Evolutionary conservation across 179 eudicot genomes (phyloP), one percentile per base, ranked within the genome.

Genomic region (Nepenthes alata): DNA sequence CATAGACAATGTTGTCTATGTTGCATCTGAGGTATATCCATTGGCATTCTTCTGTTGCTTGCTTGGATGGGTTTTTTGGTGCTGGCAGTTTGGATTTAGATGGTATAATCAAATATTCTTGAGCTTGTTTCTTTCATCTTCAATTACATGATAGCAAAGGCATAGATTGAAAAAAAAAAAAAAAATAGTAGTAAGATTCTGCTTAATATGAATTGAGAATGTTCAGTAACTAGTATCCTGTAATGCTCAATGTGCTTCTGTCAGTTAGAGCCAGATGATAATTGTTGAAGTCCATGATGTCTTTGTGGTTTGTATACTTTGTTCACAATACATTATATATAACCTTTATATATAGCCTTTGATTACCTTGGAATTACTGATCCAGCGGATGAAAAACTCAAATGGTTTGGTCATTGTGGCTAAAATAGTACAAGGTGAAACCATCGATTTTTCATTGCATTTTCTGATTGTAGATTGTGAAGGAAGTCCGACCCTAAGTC

Each of bases 1-100:
- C 49, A 67, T 52, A 55, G 98, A 93, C 81, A 90, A 93, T 75
- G 80, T 85, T 38, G 97, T 93, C 70, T 93, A 93, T 72, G 98
- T 93, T 77, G 98, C 98, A 76, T 93, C 98, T 63, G 98, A 93
- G 97, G 98, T 93, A 67, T 64, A 75, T 50, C 57, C 67, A 60
- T 68, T 15, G 6, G 7, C 14, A 1, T 52, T 13, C 4, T 52
- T 15, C 15, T 25, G 1, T 25, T 52, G 55, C 55, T 52, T 52
- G 7, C 15, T 15, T 52, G 34, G 13, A n/a, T 52, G 55, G 55
- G 15, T 4, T 14, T 52, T 50, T 50, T 10, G 53, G 11, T n/a
- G 12, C 53, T 7, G 2, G 12, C 4, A 3, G 8, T 3, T 10
- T 6, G 15, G 15, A 13, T 3, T 50, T 11, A 11, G 15, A 4